phyloP scores from a whole-genome alignment of 2,329 filamentous ascomycete genomes.

The Fusarium subglutinans region DNA sequence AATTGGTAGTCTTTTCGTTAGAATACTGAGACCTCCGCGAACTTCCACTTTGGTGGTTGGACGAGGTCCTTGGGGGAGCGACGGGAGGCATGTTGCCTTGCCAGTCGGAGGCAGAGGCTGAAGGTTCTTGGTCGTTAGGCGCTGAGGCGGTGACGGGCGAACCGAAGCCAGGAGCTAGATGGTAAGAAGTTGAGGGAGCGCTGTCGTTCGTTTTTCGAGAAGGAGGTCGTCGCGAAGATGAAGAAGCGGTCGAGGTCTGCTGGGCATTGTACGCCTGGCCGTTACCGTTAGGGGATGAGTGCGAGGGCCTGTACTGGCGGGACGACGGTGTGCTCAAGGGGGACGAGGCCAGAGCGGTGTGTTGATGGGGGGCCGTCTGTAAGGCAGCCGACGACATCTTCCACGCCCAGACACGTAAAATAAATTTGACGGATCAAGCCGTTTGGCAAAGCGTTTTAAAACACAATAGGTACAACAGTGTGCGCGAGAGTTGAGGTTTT shows the following conservation, averaged over 20 bases:
- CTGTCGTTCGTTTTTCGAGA: conserved; percentile 63
- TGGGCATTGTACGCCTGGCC: conserved; percentile 67
- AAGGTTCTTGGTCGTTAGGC: conserved; percentile 52
- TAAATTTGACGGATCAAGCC: conserved; percentile 11
- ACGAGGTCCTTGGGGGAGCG: conserved; percentile 84
- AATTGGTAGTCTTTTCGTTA: conserved; percentile 56
- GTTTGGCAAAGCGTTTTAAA: conserved; percentile 8
- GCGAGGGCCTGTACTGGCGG: conserved; percentile 62
- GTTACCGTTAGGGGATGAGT: conserved; percentile 61
- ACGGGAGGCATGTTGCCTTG: conserved; percentile 73
- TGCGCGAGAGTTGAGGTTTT: conserved; percentile 21
- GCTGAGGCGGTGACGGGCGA: conserved; percentile 57
- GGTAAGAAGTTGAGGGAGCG: conserved; percentile 50
- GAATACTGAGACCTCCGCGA: conserved; percentile 57
- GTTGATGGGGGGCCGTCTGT: conserved; percentile 67
- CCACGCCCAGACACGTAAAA: conserved; percentile 41
- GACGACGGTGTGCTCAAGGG: conserved; percentile 59
- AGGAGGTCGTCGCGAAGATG: conserved; percentile 62
- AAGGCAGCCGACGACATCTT: conserved; percentile 66
- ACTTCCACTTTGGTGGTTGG: conserved; percentile 61
- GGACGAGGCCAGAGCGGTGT: conserved; percentile 59
- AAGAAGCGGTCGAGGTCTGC: conserved; percentile 57
- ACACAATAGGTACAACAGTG: conserved; percentile 12
- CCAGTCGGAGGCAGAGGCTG: conserved; percentile 59
- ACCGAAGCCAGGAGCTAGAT: conserved; percentile 57